A percentile compares a stretch with the other conserved stretches of the same genome.
phyloP scores from a whole-genome alignment of 306 rosid species.

The Quercus dentata region DNA sequence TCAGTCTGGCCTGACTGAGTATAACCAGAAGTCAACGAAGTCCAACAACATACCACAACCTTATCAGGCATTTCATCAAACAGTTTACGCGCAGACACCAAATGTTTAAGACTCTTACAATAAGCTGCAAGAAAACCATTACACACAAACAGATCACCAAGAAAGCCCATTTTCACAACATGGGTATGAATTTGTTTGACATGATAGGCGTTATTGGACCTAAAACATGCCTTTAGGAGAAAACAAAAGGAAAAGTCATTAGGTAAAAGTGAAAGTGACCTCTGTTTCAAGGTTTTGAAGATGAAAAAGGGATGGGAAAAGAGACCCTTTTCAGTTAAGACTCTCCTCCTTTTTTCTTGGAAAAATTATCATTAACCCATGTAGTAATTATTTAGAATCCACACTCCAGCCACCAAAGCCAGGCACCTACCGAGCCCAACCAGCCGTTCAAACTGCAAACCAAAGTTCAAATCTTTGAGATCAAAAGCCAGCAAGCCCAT shows the following conservation, averaged over 20 bases:
- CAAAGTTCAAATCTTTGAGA: no score
- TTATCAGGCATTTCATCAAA: conserved; percentile 60
- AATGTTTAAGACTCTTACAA: conserved; percentile 31
- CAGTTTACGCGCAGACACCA: conserved; percentile 40
- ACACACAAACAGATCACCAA: conserved; percentile 31
- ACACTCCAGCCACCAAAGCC: no score
- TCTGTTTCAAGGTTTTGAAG: conserved; percentile 33
- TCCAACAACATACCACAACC: conserved; percentile 39
- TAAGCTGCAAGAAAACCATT: conserved; percentile 43
- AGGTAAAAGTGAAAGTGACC: conserved; percentile 28
- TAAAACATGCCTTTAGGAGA: conserved; percentile 47
- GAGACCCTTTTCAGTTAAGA: conserved; percentile 35
- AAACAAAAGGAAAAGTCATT: conserved; percentile 59
- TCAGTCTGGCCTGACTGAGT: conserved; percentile 37
- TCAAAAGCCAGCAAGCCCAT: no score
- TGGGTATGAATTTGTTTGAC: conserved; percentile 48
- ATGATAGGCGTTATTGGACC: conserved; percentile 14
- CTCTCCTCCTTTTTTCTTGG: no score
- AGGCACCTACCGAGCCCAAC: no score
- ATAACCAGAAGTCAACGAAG: conserved; percentile 48
- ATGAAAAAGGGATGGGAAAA: conserved; percentile 27
- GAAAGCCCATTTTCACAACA: conserved; percentile 39
- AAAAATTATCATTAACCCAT: no score
- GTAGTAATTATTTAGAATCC: no score
- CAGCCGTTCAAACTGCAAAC: no score